Base-by-base conservation (phyloP, 1,139 yeast species). In the Pneumocystis jirovecii region DNA sequence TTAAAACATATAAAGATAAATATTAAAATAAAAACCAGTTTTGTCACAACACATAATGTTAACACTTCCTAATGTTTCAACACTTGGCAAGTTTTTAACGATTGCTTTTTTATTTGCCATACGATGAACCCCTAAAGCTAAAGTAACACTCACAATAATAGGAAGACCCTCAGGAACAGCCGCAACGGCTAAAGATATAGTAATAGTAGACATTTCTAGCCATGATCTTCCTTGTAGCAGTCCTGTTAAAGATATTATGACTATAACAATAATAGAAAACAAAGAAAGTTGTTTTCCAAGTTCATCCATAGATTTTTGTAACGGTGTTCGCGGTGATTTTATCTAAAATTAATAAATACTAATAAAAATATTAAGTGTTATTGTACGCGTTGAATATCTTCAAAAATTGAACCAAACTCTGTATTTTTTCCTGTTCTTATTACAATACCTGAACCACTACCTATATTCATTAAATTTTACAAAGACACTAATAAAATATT, bases 81-180 rank as follows among this genome's bases (percentile, higher is more conserved):
- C 97, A 71, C 95, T 85, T 17, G 97, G 97, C 69, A 93, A 80
- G 71, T 97, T 83, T 72, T 91, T 86, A 65, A 93, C 96, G 72
- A 93, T 93, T 2, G 97, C 97, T 72, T 86, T 87, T 70, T 90
- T 85, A 65, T 84, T 84, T 3, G 97, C 97, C 97, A 93, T 93
- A 76, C 97, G 82, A 71, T 91, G 80, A 59, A 93, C 97, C 62
- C 97, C 97, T 60, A 93, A 80, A 0, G 98, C 97, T 70, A 93
- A 79, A 0, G 97, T 93, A 5, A 93, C 97, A 3, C 97, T 91
- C 61, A 93, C 97, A 74, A 93, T 91, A 72, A 93, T 91, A 0
- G 97, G 97, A 70, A 93, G 81, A 66, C 97, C 97, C 76, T 93
- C 98, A 3, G 98, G 98, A 70, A 93, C 91, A 1, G 97, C 97